phyloP scores from a whole-genome alignment of 805 yeast species.

The Sugiyamaella floridensis region DNA sequence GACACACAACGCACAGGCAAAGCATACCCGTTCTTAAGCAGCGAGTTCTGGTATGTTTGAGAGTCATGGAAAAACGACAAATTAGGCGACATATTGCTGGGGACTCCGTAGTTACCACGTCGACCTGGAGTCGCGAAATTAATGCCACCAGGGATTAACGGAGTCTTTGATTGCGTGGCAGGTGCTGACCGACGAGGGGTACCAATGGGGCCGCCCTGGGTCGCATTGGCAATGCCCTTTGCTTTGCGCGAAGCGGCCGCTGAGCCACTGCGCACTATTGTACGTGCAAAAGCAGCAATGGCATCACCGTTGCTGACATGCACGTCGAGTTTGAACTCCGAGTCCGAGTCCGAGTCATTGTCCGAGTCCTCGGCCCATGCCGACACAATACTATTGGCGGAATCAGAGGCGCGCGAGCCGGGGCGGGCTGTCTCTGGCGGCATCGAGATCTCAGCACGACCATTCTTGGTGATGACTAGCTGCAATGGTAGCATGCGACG shows the following conservation, averaged over 20 bases:
- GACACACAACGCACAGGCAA: conserved; percentile 1
- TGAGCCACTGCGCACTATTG: conserved; percentile 15
- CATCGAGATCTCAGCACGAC: conserved; percentile 7
- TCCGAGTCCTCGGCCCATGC: conserved; percentile 8
- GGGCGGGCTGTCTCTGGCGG: neutral
- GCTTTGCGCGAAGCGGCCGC: neutral
- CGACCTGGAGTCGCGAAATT: neutral
- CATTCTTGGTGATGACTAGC: conserved; percentile 7
- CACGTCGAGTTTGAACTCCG: conserved; percentile 8
- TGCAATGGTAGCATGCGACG: neutral
- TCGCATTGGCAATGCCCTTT: neutral
- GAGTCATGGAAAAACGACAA: conserved; percentile 4
- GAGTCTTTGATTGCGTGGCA: neutral
- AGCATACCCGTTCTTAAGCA: conserved; percentile 2
- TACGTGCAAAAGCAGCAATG: conserved; percentile 21
- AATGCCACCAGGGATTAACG: neutral
- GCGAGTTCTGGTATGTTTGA: conserved; percentile 5
- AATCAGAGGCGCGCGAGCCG: neutral
- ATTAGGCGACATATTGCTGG: neutral
- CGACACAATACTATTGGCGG: neutral
- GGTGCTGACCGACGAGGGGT: conserved; percentile 2
- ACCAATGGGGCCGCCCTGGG: conserved; percentile 2
- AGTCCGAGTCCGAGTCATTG: conserved; percentile 19
- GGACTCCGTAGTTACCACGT: neutral
- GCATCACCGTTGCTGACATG: conserved; percentile 16